Evolutionary conservation across 768 basidiomycete genomes (phyloP), one percentile per base, ranked within the genome.

Genomic region (Tricholoma saponaceum): DNA sequence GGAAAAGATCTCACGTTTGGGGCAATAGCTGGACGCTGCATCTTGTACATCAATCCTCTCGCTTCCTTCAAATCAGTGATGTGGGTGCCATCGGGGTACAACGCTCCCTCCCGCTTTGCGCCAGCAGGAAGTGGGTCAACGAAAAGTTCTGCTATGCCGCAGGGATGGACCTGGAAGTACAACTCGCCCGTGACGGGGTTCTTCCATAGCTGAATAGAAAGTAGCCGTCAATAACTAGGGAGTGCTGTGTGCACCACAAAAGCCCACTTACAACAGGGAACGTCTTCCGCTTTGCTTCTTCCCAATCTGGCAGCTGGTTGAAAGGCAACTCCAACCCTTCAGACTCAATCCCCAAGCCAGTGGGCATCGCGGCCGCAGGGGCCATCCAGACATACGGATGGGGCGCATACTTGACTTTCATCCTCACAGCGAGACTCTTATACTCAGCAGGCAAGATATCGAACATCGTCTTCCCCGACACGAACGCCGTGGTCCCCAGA

Each of bases 361-460:
- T 93, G 0, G 90, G 76, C 64, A 84, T 69, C 0, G 90, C 86
- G 56, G 78, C 83, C 1, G 90, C 84, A 16, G 85, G 82, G 0
- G 88, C 81, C 90, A 95, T 95, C 92, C 92, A 94, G 35, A 93
- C 86, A 68, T 92, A 94, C 1, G 92, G 90, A 58, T 93, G 91
- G 10, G 92, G 91, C 4, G 89, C 83, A 67, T 93, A 95, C 66
- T 76, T 82, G 54, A 92, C 91, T 62, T 77, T 83, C 7, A 85
- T 71, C 20, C 93, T 79, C 20, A 95, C 89, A 0, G 91, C 90
- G 4, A 95, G 69, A 60, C 86, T 90, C 80, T 95, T 92, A 60
- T 86, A 73, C 56, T 85, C 81, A 2, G 75, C 64, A 0, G 90
- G 81, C 23, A 95, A 73, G 32, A 92, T 81, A 39, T 90, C 85